Conservation (phyloP, 2,329 filamentous ascomycete genomes). For the Fusarium palustre region DNA sequence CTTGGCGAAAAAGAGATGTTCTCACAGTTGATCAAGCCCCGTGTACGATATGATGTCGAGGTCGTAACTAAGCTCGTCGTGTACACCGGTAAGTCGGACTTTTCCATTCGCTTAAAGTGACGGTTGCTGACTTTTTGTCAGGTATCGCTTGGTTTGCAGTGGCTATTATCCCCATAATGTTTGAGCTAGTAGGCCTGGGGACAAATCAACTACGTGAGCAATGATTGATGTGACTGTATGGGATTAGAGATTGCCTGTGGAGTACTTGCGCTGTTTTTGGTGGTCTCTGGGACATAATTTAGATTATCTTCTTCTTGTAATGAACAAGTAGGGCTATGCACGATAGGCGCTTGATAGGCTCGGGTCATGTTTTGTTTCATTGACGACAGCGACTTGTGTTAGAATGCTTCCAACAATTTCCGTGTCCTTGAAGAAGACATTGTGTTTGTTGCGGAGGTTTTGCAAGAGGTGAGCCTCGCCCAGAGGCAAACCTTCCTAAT, state of each 20-base stretch:
- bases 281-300: slow-evolving; percentile 29
- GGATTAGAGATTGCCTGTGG: background rate
- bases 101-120: background rate
- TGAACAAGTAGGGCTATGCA: slow-evolving; percentile 41
- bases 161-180: slow-evolving; percentile 78
- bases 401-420: no score
- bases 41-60: slow-evolving; percentile 97
- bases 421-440: no score
- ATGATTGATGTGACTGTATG: slow-evolving; percentile 38
- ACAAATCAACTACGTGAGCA: slow-evolving; percentile 52
- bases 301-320: slow-evolving; percentile 34
- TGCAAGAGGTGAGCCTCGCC: no score
- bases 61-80: slow-evolving; percentile 97
- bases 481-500: no score
- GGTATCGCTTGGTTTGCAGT: slow-evolving; percentile 87
- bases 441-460: no score
- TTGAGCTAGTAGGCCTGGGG: slow-evolving; percentile 69
- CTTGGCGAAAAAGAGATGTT: slow-evolving; percentile 84
- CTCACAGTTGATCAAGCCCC: slow-evolving; percentile 82
- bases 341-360: slow-evolving; percentile 36
- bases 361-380: no score
- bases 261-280: no score
- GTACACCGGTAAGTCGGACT: slow-evolving; percentile 75
- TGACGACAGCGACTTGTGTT: no score
- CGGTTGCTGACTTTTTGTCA: slow-evolving; percentile 50